Conservation (phyloP, 495 filamentous ascomycete species). For the Jackrogersella multiformis region DNA sequence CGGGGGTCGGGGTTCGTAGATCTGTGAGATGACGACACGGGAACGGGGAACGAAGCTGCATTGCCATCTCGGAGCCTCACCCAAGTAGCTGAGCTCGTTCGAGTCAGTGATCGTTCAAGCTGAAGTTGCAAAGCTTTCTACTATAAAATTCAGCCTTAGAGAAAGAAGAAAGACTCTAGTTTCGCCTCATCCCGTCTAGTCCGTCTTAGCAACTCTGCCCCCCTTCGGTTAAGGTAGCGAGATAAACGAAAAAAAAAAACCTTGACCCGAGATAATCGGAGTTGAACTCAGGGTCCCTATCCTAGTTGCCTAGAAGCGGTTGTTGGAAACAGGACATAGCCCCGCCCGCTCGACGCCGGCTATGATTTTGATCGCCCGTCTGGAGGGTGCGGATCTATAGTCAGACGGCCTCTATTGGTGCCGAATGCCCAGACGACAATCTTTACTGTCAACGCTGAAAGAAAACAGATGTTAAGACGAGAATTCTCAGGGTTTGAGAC, state of each 20-base stretch:
- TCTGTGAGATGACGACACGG: conserved; percentile 7
- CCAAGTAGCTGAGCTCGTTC: conserved; percentile 26
- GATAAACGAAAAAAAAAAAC: background rate
- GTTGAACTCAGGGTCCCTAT: too few relatives aligned
- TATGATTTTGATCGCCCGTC: conserved; percentile 37
- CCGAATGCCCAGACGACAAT: conserved; percentile 25
- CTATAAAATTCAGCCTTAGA: conserved; percentile 37
- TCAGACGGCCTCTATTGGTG: conserved; percentile 32
- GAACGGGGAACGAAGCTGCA: conserved; percentile 17
- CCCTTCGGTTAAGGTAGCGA: conserved; percentile 30
- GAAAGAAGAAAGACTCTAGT: conserved; percentile 28
- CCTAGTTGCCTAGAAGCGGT: conserved; percentile 6
- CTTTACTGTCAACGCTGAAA: conserved; percentile 7
- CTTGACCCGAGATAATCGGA: too few relatives aligned
- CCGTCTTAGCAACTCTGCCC: conserved; percentile 22
- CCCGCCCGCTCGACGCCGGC: conserved; percentile 22
- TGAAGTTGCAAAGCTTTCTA: background rate
- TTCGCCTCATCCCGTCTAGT: conserved; percentile 16
- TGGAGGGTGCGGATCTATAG: conserved; percentile 38
- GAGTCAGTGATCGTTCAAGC: too few relatives aligned
- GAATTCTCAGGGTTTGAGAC: conserved; percentile 8
- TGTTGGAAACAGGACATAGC: conserved; percentile 30
- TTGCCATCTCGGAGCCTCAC: conserved; percentile 32
- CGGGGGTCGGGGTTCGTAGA: background rate
- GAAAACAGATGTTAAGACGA: conserved; percentile 17